Conservation (phyloP, 2,329 filamentous ascomycete genomes). For the Neonectria faginata region DNA sequence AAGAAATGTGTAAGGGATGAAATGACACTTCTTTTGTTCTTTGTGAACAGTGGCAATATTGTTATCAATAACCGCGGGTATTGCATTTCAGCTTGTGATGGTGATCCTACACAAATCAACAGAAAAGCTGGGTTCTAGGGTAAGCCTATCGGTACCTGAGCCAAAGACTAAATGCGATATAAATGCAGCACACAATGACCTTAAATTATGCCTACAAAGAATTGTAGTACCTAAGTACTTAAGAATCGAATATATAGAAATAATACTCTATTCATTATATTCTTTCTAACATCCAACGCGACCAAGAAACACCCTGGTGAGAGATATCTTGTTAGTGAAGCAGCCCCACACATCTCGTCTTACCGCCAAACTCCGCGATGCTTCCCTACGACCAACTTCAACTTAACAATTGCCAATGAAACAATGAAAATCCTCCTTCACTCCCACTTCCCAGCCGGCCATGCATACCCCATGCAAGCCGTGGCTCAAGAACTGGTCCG, state of each 20-base stretch:
- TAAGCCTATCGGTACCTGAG: background rate
- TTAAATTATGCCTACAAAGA: background rate
- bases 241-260: background rate
- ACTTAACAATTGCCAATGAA: background rate
- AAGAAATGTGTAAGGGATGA: too few relatives aligned
- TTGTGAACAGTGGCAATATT: too few relatives aligned
- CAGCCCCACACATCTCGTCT: background rate
- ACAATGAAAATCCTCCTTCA: constrained; percentile 54
- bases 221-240: background rate
- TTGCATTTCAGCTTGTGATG: too few relatives aligned
- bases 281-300: background rate
- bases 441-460: constrained; percentile 55
- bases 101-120: background rate
- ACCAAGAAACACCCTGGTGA: background rate
- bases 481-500: constrained; percentile 52
- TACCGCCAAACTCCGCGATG: background rate
- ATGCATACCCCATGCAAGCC: constrained; percentile 55
- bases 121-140: background rate
- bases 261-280: background rate
- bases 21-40: too few relatives aligned
- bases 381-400: background rate
- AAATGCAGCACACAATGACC: too few relatives aligned
- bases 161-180: background rate
- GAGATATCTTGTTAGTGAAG: background rate
- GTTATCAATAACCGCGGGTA: too few relatives aligned